A percentile compares a stretch with the other conserved stretches of the same genome.
phyloP scores from a whole-genome alignment of 805 yeast species.

The Diddensiella santjacobensis region DNA sequence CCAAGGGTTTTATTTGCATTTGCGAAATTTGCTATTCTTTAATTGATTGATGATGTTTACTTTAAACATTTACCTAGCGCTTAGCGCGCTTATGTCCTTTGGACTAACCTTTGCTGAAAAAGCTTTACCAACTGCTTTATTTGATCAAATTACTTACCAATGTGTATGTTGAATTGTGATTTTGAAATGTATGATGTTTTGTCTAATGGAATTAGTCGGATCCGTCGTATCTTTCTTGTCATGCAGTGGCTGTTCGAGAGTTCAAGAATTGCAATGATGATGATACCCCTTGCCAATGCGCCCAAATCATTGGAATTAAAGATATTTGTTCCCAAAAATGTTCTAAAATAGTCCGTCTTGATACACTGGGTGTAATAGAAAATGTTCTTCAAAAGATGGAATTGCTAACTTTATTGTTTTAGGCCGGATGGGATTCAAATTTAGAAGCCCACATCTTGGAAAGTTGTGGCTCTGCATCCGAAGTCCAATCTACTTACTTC shows the following conservation, averaged over 20 bases:
- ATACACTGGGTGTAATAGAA: neutral
- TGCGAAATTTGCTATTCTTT: neutral
- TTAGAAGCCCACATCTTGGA: neutral
- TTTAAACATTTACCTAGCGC: neutral
- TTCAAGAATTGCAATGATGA: slow-evolving; percentile 15
- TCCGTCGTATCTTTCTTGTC: slow-evolving; percentile 19
- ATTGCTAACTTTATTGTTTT: neutral
- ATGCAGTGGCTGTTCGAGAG: slow-evolving; percentile 15
- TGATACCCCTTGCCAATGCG: slow-evolving; percentile 22
- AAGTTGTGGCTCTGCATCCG: slow-evolving; percentile 7
- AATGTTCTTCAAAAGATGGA: neutral
- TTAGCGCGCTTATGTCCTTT: neutral
- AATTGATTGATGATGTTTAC: neutral
- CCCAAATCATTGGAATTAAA: slow-evolving; percentile 12
- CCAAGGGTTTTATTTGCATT: neutral
- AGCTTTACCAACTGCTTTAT: neutral
- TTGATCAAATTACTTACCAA: slow-evolving; percentile 3
- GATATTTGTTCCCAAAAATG: slow-evolving; percentile 20
- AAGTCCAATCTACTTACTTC: slow-evolving; percentile 5
- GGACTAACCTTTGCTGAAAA: neutral
- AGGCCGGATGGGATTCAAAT: neutral
- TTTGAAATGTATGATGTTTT: no score
- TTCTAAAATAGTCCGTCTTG: neutral
- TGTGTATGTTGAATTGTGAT: slow-evolving; percentile 2
- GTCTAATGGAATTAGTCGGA: slow-evolving; percentile 4